A percentile compares a stretch with the other conserved stretches of the same genome.
These are phyloP conservation scores for Erodium maritimum DNA, from an alignment of 345 rosid species.

Conservation along the genomic window DNA sequence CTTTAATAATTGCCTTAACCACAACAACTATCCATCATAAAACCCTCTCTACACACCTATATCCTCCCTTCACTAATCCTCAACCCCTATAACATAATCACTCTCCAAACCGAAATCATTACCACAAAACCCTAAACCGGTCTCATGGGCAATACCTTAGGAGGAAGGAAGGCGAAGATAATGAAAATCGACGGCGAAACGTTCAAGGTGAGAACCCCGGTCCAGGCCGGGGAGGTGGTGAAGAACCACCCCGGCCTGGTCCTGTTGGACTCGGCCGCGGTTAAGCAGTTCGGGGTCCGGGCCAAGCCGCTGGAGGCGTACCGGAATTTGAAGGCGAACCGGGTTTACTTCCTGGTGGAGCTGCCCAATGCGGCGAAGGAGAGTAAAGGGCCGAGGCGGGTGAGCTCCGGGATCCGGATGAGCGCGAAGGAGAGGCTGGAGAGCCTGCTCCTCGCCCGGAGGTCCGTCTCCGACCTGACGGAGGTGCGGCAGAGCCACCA, in stretches of 20 bases:
- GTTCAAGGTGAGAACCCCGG: slow-evolving; percentile 54
- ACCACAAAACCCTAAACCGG: neutral
- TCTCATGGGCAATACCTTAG: slow-evolving; percentile 63
- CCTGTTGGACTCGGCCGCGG: slow-evolving; percentile 63
- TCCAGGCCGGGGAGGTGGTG: slow-evolving; percentile 41
- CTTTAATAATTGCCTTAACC: neutral
- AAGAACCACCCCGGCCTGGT: slow-evolving; percentile 70
- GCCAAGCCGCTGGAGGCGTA: slow-evolving; percentile 63
- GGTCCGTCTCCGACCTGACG: slow-evolving; percentile 61
- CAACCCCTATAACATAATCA: no score
- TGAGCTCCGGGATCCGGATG: slow-evolving; percentile 59
- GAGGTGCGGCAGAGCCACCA: slow-evolving; percentile 8
- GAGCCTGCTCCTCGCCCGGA: slow-evolving; percentile 59
- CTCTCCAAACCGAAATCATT: no score
- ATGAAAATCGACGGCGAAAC: slow-evolving; percentile 86
- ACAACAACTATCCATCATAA: no score
- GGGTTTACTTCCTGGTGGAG: slow-evolving; percentile 68
- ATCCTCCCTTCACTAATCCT: no score
- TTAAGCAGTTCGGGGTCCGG: slow-evolving; percentile 61
- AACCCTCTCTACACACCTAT: neutral
- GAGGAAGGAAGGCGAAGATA: slow-evolving; percentile 49
- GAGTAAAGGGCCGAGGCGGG: slow-evolving; percentile 41
- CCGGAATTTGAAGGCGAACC: slow-evolving; percentile 44
- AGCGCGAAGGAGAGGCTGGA: slow-evolving; percentile 87
- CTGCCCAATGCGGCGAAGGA: slow-evolving; percentile 20